phyloP scores from a whole-genome alignment of 2,329 filamentous ascomycete genomes.

The Emergomyces orientalis region DNA sequence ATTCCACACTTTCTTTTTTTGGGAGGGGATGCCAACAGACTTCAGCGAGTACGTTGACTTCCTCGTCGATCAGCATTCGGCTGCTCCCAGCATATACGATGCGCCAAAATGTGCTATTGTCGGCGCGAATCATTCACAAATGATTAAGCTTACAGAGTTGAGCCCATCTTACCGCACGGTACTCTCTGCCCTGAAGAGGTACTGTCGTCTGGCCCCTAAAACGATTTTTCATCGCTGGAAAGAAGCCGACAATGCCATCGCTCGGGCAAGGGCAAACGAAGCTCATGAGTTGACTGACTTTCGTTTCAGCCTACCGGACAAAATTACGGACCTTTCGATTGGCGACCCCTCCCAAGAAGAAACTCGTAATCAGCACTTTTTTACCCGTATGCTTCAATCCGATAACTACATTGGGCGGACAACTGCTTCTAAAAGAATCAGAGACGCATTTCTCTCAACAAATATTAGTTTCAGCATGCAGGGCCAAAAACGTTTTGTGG shows the following conservation, averaged over 20 bases:
- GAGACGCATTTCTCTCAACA: conserved; percentile 10
- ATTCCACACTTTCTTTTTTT: conserved; percentile 30
- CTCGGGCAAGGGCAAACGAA: background rate
- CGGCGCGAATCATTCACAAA: background rate
- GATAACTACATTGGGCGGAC: conserved; percentile 18
- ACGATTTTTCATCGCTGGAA: conserved; percentile 1
- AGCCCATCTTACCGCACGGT: conserved; percentile 2
- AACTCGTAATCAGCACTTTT: conserved; percentile 20
- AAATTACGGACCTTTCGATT: background rate
- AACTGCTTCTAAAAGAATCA: conserved; percentile 10
- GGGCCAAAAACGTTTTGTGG: conserved; percentile 25
- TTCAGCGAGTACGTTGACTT: background rate
- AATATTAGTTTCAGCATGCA: conserved; percentile 7
- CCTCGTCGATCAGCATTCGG: background rate
- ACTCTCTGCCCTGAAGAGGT: background rate
- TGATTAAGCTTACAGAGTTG: background rate
- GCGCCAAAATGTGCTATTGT: conserved; percentile 1
- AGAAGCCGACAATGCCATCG: background rate
- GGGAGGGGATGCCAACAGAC: conserved; percentile 27
- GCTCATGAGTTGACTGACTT: background rate
- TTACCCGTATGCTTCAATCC: conserved; percentile 14
- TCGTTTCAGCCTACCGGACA: background rate
- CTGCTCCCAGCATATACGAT: background rate
- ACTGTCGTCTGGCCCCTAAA: background rate
- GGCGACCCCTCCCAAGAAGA: conserved; percentile 7